These are phyloP conservation scores for Coelastrella sp. DNA, from an alignment of 139 green algal species.

Conservation along the genomic window DNA sequence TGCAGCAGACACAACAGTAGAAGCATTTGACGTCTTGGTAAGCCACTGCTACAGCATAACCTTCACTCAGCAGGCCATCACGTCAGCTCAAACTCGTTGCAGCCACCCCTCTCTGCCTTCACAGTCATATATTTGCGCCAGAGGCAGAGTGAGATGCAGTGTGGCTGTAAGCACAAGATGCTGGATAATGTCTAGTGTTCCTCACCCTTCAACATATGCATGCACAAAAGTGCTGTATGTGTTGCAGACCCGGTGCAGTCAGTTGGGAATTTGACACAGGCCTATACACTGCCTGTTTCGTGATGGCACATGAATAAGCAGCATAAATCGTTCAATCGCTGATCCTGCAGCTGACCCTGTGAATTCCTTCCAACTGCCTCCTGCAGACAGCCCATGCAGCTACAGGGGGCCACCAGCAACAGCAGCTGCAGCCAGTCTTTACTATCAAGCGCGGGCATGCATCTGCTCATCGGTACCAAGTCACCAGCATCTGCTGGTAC, in stretches of 20 bases:
- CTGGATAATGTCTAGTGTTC: no score
- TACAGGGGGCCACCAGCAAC: not conserved
- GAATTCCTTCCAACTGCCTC: not conserved
- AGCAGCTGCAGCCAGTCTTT: not conserved
- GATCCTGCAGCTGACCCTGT: not conserved
- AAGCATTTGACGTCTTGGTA: constrained; percentile 41
- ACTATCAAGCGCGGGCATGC: not conserved
- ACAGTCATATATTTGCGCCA: no score
- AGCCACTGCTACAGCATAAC: not conserved
- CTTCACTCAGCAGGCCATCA: no score
- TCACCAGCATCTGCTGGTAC: constrained; percentile 82
- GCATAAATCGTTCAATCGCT: not conserved
- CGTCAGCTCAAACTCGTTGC: no score
- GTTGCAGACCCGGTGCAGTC: not conserved
- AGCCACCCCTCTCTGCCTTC: no score
- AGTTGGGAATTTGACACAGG: no score
- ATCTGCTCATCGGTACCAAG: constrained; percentile 26
- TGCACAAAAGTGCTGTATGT: not conserved
- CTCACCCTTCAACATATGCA: no score
- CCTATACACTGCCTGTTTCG: no score
- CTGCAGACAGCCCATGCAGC: not conserved
- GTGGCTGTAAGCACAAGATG: no score
- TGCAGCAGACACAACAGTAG: constrained; percentile 29
- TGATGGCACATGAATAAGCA: not conserved
- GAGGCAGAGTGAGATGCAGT: no score